Evolutionary conservation across 192 early-diverging fungal species (phyloP).

Genomic region (Backusella parvicylindrica): DNA sequence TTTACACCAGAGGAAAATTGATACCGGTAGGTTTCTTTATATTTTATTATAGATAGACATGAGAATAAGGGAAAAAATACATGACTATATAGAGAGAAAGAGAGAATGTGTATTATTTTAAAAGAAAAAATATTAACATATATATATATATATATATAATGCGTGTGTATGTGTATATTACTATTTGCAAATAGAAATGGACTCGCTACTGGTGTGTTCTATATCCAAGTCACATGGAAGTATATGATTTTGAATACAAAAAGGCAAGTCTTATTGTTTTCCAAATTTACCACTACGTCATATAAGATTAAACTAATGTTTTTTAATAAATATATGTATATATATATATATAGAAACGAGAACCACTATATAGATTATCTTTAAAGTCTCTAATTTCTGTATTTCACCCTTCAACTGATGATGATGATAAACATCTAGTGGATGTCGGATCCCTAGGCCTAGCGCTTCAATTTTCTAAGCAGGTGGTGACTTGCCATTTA

Average conservation of each 20-base stretch:
- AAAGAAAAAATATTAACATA: not conserved
- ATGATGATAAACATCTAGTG: constrained; percentile 26
- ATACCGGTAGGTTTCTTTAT: constrained; percentile 26
- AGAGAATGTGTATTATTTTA: not conserved
- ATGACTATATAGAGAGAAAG: not conserved
- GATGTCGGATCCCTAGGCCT: constrained; percentile 29
- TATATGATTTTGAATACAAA: constrained; percentile 40
- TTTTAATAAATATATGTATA: too few relatives aligned
- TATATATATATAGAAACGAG: not conserved
- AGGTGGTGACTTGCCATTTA: not conserved
- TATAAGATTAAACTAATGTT: not conserved
- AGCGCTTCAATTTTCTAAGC: constrained; percentile 27
- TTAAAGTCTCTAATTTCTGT: constrained; percentile 9
- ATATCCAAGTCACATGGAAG: constrained; percentile 10
- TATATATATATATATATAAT: not conserved
- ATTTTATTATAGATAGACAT: not conserved
- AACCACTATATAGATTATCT: constrained; percentile 3
- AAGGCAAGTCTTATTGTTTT: constrained; percentile 16
- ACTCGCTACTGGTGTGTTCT: constrained; percentile 29
- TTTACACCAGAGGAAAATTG: constrained; percentile 24
- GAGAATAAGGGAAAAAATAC: not conserved
- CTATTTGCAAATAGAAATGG: constrained; percentile 24
- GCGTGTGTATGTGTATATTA: not conserved
- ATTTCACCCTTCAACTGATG: constrained; percentile 23
- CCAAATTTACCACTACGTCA: not conserved